These are phyloP conservation scores for Myrmaecium sp. DNA, from an alignment of 2,329 filamentous ascomycete species.

Conservation along the genomic window DNA sequence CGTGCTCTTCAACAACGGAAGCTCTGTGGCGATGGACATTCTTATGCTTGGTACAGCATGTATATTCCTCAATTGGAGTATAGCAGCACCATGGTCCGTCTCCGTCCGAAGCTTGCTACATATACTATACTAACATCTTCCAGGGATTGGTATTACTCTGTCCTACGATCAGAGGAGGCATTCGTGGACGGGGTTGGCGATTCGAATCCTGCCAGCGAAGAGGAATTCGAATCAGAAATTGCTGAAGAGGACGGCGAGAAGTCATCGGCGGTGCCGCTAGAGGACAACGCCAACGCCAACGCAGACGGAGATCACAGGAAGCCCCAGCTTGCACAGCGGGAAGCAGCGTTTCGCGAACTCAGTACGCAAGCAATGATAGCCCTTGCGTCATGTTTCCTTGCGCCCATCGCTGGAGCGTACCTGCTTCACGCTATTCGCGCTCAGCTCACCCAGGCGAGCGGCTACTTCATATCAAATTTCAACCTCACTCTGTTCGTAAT, in stretches of 20 bases:
- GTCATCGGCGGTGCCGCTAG: not conserved
- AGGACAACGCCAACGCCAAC: not conserved
- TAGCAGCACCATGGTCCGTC: conserved; percentile 70
- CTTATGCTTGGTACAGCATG: conserved; percentile 65
- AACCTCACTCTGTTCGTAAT: conserved; percentile 84
- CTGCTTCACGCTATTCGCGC: conserved; percentile 65
- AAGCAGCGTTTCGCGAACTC: conserved; percentile 43
- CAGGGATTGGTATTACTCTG: conserved; percentile 37
- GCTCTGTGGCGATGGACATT: conserved; percentile 67
- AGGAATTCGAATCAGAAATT: conserved; percentile 9
- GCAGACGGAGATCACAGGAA: not conserved
- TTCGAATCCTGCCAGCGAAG: conserved; percentile 12
- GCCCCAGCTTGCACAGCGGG: conserved; percentile 10
- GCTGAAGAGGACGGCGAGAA: conserved; percentile 1
- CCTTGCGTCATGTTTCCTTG: conserved; percentile 59
- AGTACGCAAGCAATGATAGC: conserved; percentile 60
- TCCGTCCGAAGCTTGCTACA: not conserved
- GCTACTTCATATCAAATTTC: conserved; percentile 79
- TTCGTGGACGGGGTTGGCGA: conserved; percentile 1
- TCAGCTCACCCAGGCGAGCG: conserved; percentile 67
- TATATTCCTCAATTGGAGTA: conserved; percentile 83
- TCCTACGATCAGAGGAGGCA: conserved; percentile 12
- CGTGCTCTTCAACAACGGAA: conserved; percentile 69
- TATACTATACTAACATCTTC: conserved; percentile 2
- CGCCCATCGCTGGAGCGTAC: conserved; percentile 65